Percentiles rank a stretch among this genome's conserved stretches.
These are phyloP conservation scores for Malassezia yamatoensis DNA, from an alignment of 1,284 basidiomycete genomes.

Conservation along the genomic window DNA sequence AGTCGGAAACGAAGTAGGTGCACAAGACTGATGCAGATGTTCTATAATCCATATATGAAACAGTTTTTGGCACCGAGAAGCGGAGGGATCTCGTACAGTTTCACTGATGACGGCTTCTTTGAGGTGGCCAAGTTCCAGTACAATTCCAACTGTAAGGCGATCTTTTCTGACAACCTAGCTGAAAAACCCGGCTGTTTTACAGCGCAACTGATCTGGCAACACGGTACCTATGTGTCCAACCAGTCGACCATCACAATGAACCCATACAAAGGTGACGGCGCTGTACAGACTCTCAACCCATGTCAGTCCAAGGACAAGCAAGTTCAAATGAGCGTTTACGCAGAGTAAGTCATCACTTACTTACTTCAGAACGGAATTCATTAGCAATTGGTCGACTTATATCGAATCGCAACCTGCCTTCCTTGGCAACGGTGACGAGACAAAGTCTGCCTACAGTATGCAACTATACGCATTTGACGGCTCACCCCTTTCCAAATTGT, in stretches of 20 bases:
- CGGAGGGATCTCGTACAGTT: conserved; percentile 40
- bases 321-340: background rate
- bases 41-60: conserved; percentile 42
- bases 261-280: conserved; percentile 33
- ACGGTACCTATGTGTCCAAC: conserved; percentile 37
- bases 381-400: conserved; percentile 7
- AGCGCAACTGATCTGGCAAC: conserved; percentile 42
- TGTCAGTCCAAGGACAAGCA: background rate
- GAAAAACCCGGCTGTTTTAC: conserved; percentile 36
- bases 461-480: conserved; percentile 30
- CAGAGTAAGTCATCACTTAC: background rate
- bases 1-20: background rate
- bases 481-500: conserved; percentile 27
- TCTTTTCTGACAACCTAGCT: conserved; percentile 3
- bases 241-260: conserved; percentile 25
- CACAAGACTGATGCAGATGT: conserved; percentile 14
- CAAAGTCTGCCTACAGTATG: conserved; percentile 23
- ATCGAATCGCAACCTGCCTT: conserved; percentile 22
- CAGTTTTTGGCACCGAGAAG: conserved; percentile 34
- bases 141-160: conserved; percentile 26
- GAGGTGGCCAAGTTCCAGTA: conserved; percentile 34
- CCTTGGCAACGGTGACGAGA: conserved; percentile 18
- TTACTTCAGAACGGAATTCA: background rate
- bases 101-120: conserved; percentile 39
- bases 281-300: conserved; percentile 7